A percentile compares a stretch with the other conserved stretches of the same genome.
Conservation (phyloP, 345 rosid genomes). For the Streptanthus diversifolius region DNA sequence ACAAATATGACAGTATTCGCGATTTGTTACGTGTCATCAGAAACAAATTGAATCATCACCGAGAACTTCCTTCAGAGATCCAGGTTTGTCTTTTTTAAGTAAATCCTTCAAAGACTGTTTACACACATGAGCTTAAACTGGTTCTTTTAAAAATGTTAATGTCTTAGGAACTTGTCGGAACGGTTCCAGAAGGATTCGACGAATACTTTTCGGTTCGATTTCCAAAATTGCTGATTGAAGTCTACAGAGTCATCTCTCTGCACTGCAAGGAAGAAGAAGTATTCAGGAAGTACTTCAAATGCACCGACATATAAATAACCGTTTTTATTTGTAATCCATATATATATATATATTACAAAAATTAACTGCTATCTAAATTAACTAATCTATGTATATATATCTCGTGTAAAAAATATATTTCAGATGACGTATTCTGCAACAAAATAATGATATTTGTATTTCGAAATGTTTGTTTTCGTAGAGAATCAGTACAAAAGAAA, state of each 20-base stretch:
- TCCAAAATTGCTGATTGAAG: slow-evolving; percentile 79
- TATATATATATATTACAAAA: background rate
- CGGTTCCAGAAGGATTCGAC: slow-evolving; percentile 83
- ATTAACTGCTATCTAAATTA: background rate
- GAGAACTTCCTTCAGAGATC: slow-evolving; percentile 79
- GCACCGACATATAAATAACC: slow-evolving; percentile 12
- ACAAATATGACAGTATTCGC: slow-evolving; percentile 68
- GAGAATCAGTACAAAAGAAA: too few relatives aligned
- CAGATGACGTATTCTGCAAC: background rate
- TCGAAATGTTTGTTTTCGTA: background rate
- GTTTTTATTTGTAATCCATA: background rate
- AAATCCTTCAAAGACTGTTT: background rate
- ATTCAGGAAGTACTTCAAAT: slow-evolving; percentile 68
- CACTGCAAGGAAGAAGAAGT: slow-evolving; percentile 67
- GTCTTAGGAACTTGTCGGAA: slow-evolving; percentile 70
- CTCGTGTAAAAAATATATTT: background rate
- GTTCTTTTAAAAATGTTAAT: slow-evolving; percentile 1
- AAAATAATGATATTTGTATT: slow-evolving; percentile 12
- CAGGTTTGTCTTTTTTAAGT: slow-evolving; percentile 53
- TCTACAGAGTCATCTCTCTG: slow-evolving; percentile 50
- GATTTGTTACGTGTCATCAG: slow-evolving; percentile 83
- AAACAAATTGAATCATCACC: slow-evolving; percentile 81
- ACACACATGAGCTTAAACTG: background rate
- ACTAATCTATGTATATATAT: slow-evolving; percentile 15
- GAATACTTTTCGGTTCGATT: slow-evolving; percentile 68